phyloP scores from a whole-genome alignment of 2,329 filamentous ascomycete species.

The Cytospora mali region DNA sequence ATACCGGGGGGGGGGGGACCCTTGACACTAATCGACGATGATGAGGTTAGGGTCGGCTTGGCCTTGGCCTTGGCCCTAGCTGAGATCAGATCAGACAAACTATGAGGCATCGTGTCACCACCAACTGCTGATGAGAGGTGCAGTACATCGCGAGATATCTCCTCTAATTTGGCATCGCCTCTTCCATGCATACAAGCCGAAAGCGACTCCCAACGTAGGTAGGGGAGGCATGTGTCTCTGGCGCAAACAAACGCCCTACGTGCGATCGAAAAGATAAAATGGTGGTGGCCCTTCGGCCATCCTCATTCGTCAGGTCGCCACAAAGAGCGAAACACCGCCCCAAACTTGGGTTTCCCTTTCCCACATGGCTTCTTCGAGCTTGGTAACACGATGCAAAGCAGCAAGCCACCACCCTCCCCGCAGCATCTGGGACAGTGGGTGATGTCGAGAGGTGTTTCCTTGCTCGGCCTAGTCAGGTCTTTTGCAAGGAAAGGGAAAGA shows the following conservation, averaged over 20 bases:
- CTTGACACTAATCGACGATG: not conserved
- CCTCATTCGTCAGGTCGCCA: constrained; percentile 11
- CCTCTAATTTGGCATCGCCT: not conserved
- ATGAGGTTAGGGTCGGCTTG: constrained; percentile 15
- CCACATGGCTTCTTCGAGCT: not conserved
- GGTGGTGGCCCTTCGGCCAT: constrained; percentile 2
- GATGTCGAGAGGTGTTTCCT: not conserved
- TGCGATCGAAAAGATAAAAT: not conserved
- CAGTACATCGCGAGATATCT: not conserved
- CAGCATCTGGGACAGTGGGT: not conserved
- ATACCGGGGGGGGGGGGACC: not conserved
- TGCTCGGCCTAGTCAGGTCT: not conserved
- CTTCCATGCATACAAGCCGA: not conserved
- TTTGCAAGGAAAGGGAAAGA: too few species aligned
- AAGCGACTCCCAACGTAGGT: not conserved
- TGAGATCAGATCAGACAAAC: not conserved
- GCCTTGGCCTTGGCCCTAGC: constrained; percentile 14
- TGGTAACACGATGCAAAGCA: constrained; percentile 5
- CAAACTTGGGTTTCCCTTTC: constrained; percentile 10
- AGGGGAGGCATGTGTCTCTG: not conserved
- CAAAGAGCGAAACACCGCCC: constrained; percentile 8
- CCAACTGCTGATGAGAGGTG: not conserved
- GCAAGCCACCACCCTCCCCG: constrained; percentile 2
- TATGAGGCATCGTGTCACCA: not conserved
- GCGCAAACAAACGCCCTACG: constrained; percentile 16